These are phyloP conservation scores for Populus euphratica DNA, from an alignment of 345 rosid genomes.

Conservation along the genomic window DNA sequence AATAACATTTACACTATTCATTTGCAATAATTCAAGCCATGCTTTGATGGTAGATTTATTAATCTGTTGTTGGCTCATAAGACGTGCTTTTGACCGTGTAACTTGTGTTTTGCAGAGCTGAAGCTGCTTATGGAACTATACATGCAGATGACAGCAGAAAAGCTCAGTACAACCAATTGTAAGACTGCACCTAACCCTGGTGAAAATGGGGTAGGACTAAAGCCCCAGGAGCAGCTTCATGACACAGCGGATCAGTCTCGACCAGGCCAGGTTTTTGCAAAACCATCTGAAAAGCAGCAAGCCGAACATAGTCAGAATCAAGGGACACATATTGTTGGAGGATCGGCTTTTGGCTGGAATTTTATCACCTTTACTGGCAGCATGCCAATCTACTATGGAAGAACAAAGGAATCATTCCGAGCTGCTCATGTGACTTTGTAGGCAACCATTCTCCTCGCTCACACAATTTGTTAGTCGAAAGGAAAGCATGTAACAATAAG, in stretches of 20 bases:
- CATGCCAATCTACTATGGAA: constrained; percentile 56
- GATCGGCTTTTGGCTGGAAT: constrained; percentile 92
- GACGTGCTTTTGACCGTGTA: background rate
- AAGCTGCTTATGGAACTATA: constrained; percentile 56
- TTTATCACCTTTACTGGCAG: constrained; percentile 54
- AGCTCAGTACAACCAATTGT: constrained; percentile 22
- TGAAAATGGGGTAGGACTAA: constrained; percentile 39
- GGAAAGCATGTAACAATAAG: background rate
- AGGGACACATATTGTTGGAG: constrained; percentile 53
- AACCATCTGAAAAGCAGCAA: constrained; percentile 35
- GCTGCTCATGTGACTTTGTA: constrained; percentile 33
- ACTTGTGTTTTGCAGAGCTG: constrained; percentile 43
- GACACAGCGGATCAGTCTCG: constrained; percentile 16
- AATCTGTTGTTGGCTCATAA: background rate
- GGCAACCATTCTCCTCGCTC: background rate
- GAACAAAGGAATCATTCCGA: constrained; percentile 67
- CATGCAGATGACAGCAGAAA: constrained; percentile 49
- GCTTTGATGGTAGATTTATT: background rate
- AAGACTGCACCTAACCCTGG: constrained; percentile 25
- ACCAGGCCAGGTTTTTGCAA: constrained; percentile 10
- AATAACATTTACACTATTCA: background rate
- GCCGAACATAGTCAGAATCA: constrained; percentile 27
- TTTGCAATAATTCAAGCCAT: background rate
- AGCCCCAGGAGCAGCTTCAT: constrained; percentile 18
- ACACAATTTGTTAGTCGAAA: background rate